Evolutionary conservation across 139 green algal species (phyloP), one percentile per base, ranked within the genome.

Genomic region (Micractinium conductrix): DNA sequence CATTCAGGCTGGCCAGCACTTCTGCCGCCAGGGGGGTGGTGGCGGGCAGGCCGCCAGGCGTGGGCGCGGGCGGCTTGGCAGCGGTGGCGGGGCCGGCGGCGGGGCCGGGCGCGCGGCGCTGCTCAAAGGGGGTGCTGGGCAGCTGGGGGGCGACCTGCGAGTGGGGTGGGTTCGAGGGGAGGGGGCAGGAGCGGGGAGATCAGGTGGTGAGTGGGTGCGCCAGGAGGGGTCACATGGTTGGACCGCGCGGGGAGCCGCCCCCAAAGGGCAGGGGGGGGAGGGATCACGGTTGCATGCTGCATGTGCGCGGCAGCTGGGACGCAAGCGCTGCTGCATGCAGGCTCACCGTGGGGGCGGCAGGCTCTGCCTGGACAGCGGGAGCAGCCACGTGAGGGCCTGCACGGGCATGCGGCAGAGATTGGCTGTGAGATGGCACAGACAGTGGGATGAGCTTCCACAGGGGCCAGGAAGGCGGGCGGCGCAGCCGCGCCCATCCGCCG

Each of bases 1-100:
- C 74, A 40, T 65, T 63, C 45, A 89, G 55, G 81, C 79, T 82
- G 53, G 85, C 80, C 53, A 89, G 69, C 48, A 86, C 85, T 43
- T 89, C 85, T 14, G 79, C 79, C 43, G 85, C 85, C 69, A 89
- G 26, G 8, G 85, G 85, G 7, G 85, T 89, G 62, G 30, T 86
- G 68, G 85, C 85, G 26, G 85, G 85, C 38, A 82, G 24, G 35
- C 43, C 70, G 40, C 40, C 53, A 24, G 60, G 60, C 17, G 78
- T 74, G 62, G 62, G 65, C 5, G 50, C 48, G 16, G 50, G 21
- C 26, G 85, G 42, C 76, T 71, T 82, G 55, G 40, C 42, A 30
- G 76, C 76, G 38, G 76, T 70, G 38, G 58, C 62, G 4, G 74
- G 74, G 33, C 53, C 74, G 0, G 50, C 50, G 0, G 74, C 74